These are phyloP conservation scores for Fusarium tupiense DNA, from an alignment of 2,329 filamentous ascomycete genomes.

Conservation along the genomic window DNA sequence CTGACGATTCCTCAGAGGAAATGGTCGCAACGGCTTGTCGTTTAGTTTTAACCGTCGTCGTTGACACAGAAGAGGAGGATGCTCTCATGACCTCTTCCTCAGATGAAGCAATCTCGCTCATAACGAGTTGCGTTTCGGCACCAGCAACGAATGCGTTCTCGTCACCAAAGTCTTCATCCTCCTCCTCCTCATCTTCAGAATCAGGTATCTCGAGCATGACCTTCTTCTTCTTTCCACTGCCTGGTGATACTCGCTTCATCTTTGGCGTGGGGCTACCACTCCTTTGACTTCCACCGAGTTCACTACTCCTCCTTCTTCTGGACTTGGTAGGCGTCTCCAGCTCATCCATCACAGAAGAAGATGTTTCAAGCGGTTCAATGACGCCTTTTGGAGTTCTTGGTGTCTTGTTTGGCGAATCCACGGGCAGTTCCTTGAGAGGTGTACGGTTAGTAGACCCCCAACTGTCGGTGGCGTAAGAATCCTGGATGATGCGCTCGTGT, in stretches of 20 bases:
- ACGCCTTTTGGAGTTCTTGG: slow-evolving; percentile 13
- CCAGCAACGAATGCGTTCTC: slow-evolving; percentile 42
- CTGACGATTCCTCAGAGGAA: slow-evolving; percentile 24
- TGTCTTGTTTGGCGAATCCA: slow-evolving; percentile 26
- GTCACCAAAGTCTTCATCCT: slow-evolving; percentile 43
- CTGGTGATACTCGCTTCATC: slow-evolving; percentile 35
- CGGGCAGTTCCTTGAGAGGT: slow-evolving; percentile 27
- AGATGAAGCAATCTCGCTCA: slow-evolving; percentile 47
- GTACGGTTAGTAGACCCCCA: slow-evolving; percentile 42
- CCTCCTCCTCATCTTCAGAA: slow-evolving; percentile 57
- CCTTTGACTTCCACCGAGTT: slow-evolving; percentile 32
- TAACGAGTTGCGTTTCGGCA: slow-evolving; percentile 48
- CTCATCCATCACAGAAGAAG: slow-evolving; percentile 37
- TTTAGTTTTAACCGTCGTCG: neutral
- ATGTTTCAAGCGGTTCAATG: slow-evolving; percentile 31
- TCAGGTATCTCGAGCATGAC: slow-evolving; percentile 57
- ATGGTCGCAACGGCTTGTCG: neutral
- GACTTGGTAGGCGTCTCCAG: slow-evolving; percentile 40
- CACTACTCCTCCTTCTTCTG: slow-evolving; percentile 29
- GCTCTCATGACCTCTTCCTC: slow-evolving; percentile 32
- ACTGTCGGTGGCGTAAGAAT: slow-evolving; percentile 56
- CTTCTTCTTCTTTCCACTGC: slow-evolving; percentile 25
- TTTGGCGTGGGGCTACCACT: slow-evolving; percentile 32
- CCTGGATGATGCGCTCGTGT: slow-evolving; percentile 53
- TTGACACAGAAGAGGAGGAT: slow-evolving; percentile 2